phyloP scores from a whole-genome alignment of 2,329 filamentous ascomycete genomes.

The Cadophora sp. region DNA sequence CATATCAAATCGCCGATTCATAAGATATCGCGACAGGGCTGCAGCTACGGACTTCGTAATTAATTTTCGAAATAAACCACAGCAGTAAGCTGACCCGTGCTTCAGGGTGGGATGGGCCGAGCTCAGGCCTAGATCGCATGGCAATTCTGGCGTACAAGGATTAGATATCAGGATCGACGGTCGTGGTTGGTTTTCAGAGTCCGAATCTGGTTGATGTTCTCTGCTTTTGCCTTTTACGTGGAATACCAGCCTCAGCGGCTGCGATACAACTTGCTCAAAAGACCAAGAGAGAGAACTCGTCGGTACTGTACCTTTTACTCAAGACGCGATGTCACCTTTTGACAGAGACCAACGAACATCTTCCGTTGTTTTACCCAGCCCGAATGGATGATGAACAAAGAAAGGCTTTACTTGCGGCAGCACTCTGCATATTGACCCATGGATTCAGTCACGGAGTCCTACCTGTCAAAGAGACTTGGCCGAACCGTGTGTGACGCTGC shows the following conservation, averaged over 20 bases:
- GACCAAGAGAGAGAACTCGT: background rate
- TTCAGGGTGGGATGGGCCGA: background rate
- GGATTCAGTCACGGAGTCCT: slow-evolving; percentile 3
- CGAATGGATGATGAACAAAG: background rate
- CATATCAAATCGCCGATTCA: slow-evolving; percentile 5
- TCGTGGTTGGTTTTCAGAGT: background rate
- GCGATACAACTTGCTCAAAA: background rate
- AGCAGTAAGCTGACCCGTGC: slow-evolving; percentile 11
- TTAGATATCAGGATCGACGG: background rate
- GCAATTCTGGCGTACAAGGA: background rate
- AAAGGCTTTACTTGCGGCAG: slow-evolving; percentile 6
- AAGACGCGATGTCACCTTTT: slow-evolving; percentile 7
- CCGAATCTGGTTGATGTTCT: background rate
- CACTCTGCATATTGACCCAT: slow-evolving; percentile 15
- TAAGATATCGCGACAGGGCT: slow-evolving; percentile 5
- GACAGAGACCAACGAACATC: background rate
- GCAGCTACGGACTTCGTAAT: too few relatives aligned
- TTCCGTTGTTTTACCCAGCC: background rate
- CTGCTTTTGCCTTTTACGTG: background rate
- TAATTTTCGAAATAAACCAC: slow-evolving; percentile 1
- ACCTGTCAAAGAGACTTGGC: slow-evolving; percentile 12
- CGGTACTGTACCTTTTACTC: background rate
- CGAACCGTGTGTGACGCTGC: slow-evolving; percentile 7
- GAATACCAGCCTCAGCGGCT: background rate
- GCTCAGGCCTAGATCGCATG: slow-evolving; percentile 2